A percentile compares a stretch with the other conserved stretches of the same genome.
phyloP scores from a whole-genome alignment of 306 rosid species.

The Cucumis cinereus region DNA sequence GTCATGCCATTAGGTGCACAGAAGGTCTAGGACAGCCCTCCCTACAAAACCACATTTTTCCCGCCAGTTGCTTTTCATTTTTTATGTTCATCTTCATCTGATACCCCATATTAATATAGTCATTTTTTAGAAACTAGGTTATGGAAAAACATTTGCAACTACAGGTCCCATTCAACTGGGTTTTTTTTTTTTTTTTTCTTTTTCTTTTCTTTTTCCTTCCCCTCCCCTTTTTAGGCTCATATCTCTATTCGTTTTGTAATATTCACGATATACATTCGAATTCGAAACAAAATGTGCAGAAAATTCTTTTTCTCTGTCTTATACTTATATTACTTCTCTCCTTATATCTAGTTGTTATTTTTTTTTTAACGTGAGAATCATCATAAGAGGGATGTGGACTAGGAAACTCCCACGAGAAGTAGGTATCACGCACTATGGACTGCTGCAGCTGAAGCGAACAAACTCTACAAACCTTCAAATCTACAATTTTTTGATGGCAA shows the following conservation, averaged over 20 bases:
- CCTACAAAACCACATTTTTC: conserved; percentile 26
- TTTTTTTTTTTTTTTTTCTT: conserved; percentile 20
- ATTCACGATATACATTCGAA: conserved; percentile 41
- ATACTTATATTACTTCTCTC: not conserved
- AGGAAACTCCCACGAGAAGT: too few species aligned
- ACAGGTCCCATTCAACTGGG: conserved; percentile 57
- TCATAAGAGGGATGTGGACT: too few species aligned
- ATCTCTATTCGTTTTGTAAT: conserved; percentile 61
- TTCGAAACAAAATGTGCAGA: conserved; percentile 49
- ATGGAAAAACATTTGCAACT: conserved; percentile 54
- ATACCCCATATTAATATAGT: conserved; percentile 20
- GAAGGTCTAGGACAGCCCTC: conserved; percentile 35
- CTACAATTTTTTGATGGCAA: too few species aligned
- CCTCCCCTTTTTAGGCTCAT: conserved; percentile 34
- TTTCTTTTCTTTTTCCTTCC: not conserved
- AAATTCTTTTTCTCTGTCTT: conserved; percentile 26
- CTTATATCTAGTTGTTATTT: too few species aligned
- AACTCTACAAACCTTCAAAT: too few species aligned
- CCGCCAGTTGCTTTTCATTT: conserved; percentile 11
- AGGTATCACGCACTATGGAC: too few species aligned
- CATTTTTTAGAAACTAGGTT: conserved; percentile 47
- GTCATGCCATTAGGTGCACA: conserved; percentile 38
- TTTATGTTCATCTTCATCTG: conserved; percentile 32
- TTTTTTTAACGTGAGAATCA: too few species aligned
- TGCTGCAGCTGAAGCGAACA: too few species aligned